Evolutionary conservation across 1,284 basidiomycete genomes (phyloP), one percentile per base, ranked within the genome.

Genomic region (Cutaneotrichosporon cyanovorans): DNA sequence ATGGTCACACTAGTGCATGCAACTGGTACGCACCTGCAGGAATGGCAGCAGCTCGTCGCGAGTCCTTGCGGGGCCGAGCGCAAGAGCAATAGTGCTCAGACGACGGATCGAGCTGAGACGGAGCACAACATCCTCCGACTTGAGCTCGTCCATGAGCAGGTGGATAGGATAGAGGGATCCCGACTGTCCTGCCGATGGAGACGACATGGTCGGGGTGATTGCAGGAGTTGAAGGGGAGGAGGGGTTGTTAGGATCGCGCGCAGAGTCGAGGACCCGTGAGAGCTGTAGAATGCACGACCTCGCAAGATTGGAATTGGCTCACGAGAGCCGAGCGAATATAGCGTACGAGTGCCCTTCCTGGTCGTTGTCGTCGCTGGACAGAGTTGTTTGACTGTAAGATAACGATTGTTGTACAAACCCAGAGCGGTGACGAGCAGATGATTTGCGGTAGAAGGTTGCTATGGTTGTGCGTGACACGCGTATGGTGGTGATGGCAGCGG

Each of bases 101-200:
- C 93, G 89, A 74, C 95, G 90, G 61, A 99, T 95, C 52, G 95
- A 93, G 65, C 95, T 95, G 62, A 99, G 77, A 44, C 95, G 85
- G 46, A 97, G 76, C 77, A 76, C 75, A 50, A 98, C 93, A 74
- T 99, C 95, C 68, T 96, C 91, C 40, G 88, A 88, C 68, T 80
- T 83, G 53, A 95, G 73, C 66, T 96, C 91, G 37, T 84, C 81
- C 69, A 71, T 71, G 30, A 73, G 56, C 14, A 73, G 59, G 42
- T 70, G 69, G 55, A 71, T 71, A 18, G 69, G 71, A 57, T 71
- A 69, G 44, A 68, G 57, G 22, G 61, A 56, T 31, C 56, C 57
- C 23, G 44, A 50, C 25, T 61, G 49, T 34, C 33, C 42, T 44
- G 43, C 49, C 2, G 52, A 48, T 19, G 60, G 53, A 16, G 61